Conservation (phyloP, 805 yeast species). For the Saccharomyces kudriavzevii region DNA sequence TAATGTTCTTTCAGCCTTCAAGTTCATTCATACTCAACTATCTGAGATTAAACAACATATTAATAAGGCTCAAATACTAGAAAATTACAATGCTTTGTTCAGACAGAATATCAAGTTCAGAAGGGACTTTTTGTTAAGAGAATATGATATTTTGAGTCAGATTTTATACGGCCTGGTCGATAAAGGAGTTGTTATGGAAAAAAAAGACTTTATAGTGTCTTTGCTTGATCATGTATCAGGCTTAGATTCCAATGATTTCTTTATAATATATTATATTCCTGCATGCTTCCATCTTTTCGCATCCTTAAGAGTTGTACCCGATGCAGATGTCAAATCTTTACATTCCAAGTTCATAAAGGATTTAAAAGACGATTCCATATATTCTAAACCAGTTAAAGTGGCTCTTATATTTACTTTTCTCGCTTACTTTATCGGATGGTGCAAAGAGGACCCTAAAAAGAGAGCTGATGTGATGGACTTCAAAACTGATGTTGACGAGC, state of each 20-base stretch:
- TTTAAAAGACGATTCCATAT: constrained; percentile 35
- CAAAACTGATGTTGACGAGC: constrained; percentile 46
- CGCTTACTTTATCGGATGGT: constrained; percentile 58
- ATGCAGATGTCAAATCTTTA: constrained; percentile 32
- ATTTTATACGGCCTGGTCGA: constrained; percentile 46
- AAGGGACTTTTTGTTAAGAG: constrained; percentile 52
- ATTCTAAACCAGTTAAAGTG: constrained; percentile 42
- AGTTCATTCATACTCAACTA: constrained; percentile 49
- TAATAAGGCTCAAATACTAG: constrained; percentile 46
- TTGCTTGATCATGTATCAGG: constrained; percentile 40
- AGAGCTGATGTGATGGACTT: constrained; percentile 46
- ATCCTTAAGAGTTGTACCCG: constrained; percentile 30
- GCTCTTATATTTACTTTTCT: constrained; percentile 44
- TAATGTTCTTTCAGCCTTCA: constrained; percentile 47
- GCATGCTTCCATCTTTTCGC: constrained; percentile 42
- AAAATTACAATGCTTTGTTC: constrained; percentile 39
- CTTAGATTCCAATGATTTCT: constrained; percentile 52
- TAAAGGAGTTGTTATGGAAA: constrained; percentile 27
- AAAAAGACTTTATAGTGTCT: constrained; percentile 30
- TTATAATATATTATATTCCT: constrained; percentile 59
- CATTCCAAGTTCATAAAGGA: constrained; percentile 34
- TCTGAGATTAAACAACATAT: constrained; percentile 45
- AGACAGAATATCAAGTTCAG: constrained; percentile 46
- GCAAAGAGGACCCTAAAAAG: constrained; percentile 38
- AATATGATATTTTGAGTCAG: constrained; percentile 68